Evolutionary conservation across 2,329 filamentous ascomycete genomes (phyloP).

Genomic region (Botrytis medusae): DNA sequence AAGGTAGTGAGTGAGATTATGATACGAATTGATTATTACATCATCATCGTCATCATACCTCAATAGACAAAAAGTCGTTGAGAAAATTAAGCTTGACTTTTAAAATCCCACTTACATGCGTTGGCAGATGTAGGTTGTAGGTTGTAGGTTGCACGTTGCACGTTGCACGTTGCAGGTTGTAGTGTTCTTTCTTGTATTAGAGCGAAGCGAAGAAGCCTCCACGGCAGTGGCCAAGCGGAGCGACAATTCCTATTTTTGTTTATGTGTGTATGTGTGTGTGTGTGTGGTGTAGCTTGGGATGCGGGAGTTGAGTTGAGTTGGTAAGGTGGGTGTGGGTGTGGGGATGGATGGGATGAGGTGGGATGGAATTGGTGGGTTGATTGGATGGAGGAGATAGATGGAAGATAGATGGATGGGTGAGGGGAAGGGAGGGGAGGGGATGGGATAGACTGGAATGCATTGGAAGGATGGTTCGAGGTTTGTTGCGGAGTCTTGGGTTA

Average conservation of each 20-base stretch:
- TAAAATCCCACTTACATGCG: slow-evolving; percentile 2
- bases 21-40: neutral
- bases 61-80: no score
- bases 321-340: neutral
- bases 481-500: neutral
- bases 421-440: no score
- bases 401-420: neutral
- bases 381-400: neutral
- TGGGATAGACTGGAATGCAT: neutral
- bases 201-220: no score
- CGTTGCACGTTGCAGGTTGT: no score
- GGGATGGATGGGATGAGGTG: neutral
- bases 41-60: neutral
- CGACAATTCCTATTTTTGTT: no score
- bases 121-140: neutral
- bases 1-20: no score
- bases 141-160: no score
- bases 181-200: no score
- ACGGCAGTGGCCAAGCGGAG: no score
- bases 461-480: neutral
- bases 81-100: neutral
- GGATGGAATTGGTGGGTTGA: neutral
- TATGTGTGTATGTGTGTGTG: no score
- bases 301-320: slow-evolving; percentile 15
- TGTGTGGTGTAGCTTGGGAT: neutral